A percentile compares a stretch with the other conserved stretches of the same genome.
Conservation (phyloP, 2,329 filamentous ascomycete species). For the Venturia nashicola region DNA sequence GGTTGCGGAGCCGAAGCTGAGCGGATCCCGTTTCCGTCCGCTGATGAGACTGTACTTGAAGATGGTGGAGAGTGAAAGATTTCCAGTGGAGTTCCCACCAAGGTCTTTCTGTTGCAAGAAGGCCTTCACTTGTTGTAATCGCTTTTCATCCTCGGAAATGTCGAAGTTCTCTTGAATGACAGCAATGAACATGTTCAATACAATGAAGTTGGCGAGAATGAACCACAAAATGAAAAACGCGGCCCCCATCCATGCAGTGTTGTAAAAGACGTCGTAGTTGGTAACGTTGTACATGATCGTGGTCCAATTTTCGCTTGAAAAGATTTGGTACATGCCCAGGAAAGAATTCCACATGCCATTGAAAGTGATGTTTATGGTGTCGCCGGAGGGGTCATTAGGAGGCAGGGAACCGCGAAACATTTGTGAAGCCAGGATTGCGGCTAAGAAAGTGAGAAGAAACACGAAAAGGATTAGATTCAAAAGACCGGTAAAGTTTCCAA, state of each 20-base stretch:
- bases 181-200: slow-evolving; percentile 99
- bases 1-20: slow-evolving; percentile 83
- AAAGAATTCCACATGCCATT: slow-evolving; percentile 91
- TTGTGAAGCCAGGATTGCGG: slow-evolving; percentile 85
- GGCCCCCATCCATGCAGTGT: slow-evolving; percentile 86
- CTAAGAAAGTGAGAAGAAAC: slow-evolving; percentile 86
- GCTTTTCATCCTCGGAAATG: slow-evolving; percentile 95
- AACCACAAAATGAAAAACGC: slow-evolving; percentile 92
- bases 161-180: slow-evolving; percentile 99
- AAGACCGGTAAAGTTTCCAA: slow-evolving; percentile 86
- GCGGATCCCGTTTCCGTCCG: slow-evolving; percentile 58
- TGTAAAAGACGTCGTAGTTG: slow-evolving; percentile 46
- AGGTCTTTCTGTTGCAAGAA: slow-evolving; percentile 88
- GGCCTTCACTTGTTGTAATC: slow-evolving; percentile 87
- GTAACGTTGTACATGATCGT: slow-evolving; percentile 73
- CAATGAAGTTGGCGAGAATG: slow-evolving; percentile 86
- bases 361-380: slow-evolving; percentile 62
- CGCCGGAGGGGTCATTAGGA: slow-evolving; percentile 44
- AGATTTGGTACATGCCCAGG: slow-evolving; percentile 91
- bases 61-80: slow-evolving; percentile 58
- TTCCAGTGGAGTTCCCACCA: slow-evolving; percentile 42
- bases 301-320: slow-evolving; percentile 97
- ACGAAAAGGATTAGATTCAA: slow-evolving; percentile 92
- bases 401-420: slow-evolving; percentile 83
- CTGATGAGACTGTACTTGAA: slow-evolving; percentile 50